Conservation (phyloP, 495 filamentous ascomycete species). For the Penicillium tannophilum region DNA sequence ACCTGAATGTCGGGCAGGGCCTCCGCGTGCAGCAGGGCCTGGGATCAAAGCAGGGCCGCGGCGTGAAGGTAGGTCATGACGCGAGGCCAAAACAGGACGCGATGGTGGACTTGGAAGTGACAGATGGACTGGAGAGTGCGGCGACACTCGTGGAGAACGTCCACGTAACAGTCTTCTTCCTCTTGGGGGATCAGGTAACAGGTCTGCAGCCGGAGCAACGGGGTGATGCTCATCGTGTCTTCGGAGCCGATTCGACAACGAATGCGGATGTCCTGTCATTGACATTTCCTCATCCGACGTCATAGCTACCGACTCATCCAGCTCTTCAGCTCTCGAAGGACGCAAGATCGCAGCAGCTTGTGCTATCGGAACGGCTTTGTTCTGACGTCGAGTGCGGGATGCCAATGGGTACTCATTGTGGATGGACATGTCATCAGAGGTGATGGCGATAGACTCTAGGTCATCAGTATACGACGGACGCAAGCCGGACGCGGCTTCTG, state of each 20-base stretch:
- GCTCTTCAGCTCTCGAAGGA: not conserved
- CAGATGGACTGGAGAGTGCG: not conserved
- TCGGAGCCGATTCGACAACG: not conserved
- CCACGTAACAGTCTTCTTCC: not conserved
- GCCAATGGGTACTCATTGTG: not conserved
- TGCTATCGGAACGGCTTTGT: not conserved
- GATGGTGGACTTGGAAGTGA: not conserved
- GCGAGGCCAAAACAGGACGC: not conserved
- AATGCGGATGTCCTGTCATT: not conserved
- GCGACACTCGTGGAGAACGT: not conserved
- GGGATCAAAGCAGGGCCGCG: not conserved
- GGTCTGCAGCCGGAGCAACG: not conserved
- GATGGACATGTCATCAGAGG: constrained; percentile 11
- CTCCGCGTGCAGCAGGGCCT: not conserved
- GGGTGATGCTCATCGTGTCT: not conserved
- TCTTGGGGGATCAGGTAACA: not conserved
- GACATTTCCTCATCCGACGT: not conserved
- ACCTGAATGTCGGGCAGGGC: too few species aligned
- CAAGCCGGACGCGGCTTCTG: not conserved
- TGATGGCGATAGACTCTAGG: constrained; percentile 15
- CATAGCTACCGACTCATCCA: constrained; percentile 3
- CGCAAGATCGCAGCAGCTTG: not conserved
- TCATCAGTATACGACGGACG: constrained; percentile 5
- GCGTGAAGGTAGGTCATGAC: too few species aligned
- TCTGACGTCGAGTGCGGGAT: not conserved